A percentile compares a stretch with the other conserved stretches of the same genome.
Evolutionary conservation across 768 basidiomycete genomes (phyloP).

Genomic region (Lanmaoa rubissima): DNA sequence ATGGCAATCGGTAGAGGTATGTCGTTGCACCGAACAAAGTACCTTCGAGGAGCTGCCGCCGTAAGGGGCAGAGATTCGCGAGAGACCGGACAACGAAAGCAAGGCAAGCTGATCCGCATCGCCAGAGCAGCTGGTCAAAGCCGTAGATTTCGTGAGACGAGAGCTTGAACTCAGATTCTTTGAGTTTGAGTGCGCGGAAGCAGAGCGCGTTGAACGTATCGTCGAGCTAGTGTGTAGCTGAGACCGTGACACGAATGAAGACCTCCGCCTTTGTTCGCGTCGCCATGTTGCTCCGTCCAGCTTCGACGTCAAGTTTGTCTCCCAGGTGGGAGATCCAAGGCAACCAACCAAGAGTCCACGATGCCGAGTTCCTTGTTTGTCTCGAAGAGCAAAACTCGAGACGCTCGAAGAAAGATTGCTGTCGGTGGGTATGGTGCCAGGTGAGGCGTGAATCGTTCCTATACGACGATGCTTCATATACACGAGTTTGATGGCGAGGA

Average conservation of each 20-base stretch:
- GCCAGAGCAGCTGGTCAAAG: conserved; percentile 5
- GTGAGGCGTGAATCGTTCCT: conserved; percentile 22
- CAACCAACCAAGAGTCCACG: conserved; percentile 28
- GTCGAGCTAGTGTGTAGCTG: conserved; percentile 6
- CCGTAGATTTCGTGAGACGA: conserved; percentile 8
- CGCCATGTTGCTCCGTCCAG: conserved; percentile 10
- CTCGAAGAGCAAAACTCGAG: neutral
- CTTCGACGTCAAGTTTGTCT: conserved; percentile 19
- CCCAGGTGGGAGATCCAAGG: conserved; percentile 34
- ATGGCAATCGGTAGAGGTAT: neutral
- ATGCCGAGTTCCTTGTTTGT: conserved; percentile 2
- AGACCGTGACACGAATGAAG: conserved; percentile 5
- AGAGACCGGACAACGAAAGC: neutral
- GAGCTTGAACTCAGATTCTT: conserved; percentile 3
- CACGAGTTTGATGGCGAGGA: conserved; percentile 23
- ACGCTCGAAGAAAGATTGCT: conserved; percentile 1
- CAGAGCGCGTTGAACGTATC: conserved; percentile 4
- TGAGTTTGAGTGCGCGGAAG: neutral
- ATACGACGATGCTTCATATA: conserved; percentile 32
- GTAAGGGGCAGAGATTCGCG: neutral
- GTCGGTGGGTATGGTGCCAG: neutral
- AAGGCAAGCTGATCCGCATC: conserved; percentile 1
- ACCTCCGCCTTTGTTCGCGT: neutral
- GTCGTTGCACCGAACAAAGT: neutral
- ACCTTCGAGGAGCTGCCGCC: neutral